Percentiles rank a stretch among this genome's conserved stretches.
phyloP scores from a whole-genome alignment of 2,329 filamentous ascomycete species.

The Cercospora zeae-maydis region DNA sequence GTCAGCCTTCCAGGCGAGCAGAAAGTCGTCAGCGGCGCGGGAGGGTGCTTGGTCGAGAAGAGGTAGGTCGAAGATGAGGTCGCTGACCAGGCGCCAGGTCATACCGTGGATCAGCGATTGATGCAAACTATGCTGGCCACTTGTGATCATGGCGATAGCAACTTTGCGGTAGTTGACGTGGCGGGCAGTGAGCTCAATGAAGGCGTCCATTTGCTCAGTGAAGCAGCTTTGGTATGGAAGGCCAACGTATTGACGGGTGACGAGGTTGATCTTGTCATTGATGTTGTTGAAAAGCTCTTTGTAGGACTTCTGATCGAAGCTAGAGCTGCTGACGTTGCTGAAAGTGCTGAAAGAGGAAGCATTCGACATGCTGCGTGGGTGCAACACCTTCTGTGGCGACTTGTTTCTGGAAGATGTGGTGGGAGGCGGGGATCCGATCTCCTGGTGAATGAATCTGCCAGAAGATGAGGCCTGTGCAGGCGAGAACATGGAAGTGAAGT shows the following conservation, averaged over 20 bases:
- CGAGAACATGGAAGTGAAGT: not conserved
- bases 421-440: not conserved
- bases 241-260: not conserved
- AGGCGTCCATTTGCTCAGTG: not conserved
- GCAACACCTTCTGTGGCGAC: not conserved
- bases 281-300: constrained; percentile 10
- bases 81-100: constrained; percentile 10
- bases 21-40: not conserved
- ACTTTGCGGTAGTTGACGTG: constrained; percentile 12
- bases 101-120: constrained; percentile 10
- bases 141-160: not conserved
- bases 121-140: constrained; percentile 3
- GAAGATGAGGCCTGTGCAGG: not conserved
- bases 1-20: constrained; percentile 7
- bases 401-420: not conserved
- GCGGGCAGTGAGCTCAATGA: constrained; percentile 1
- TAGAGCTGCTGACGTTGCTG: not conserved
- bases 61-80: constrained; percentile 5
- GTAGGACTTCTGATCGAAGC: constrained; percentile 8
- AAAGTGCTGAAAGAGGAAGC: not conserved
- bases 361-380: not conserved
- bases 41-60: constrained; percentile 9
- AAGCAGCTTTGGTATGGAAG: not conserved
- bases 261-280: constrained; percentile 1
- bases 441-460: not conserved